Conservation (phyloP, 75 land plant genomes). For the Gnetum montanum region DNA sequence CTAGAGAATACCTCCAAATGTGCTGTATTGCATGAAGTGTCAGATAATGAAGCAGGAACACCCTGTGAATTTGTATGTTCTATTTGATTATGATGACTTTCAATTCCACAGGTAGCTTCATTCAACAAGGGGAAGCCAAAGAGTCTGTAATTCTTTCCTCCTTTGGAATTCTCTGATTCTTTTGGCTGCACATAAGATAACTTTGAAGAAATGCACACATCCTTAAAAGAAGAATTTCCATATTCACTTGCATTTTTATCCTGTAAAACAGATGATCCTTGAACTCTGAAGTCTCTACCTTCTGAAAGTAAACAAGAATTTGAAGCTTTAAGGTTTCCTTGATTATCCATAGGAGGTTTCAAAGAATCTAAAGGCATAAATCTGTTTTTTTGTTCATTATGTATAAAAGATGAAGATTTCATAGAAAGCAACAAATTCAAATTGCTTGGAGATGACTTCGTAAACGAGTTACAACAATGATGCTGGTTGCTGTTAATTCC, state of each 20-base stretch:
- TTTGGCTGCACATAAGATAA: neutral
- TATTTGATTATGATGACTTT: neutral
- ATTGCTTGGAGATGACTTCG: constrained; percentile 3
- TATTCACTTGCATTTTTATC: too few relatives aligned
- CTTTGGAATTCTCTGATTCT: constrained; percentile 1
- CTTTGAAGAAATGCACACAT: neutral
- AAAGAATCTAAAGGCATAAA: neutral
- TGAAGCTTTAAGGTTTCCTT: neutral
- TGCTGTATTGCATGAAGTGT: neutral
- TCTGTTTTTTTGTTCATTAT: neutral
- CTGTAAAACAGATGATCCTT: too few relatives aligned
- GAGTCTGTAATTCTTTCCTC: constrained; percentile 26
- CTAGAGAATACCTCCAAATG: neutral
- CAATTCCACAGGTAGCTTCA: constrained; percentile 2
- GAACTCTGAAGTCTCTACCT: neutral
- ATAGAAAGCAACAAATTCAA: neutral
- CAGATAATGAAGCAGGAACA: constrained; percentile 4
- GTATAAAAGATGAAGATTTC: neutral
- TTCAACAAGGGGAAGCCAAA: constrained; percentile 55
- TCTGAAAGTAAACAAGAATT: constrained; percentile 6
- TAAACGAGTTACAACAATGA: too few relatives aligned
- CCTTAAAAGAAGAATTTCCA: neutral
- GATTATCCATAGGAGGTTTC: constrained; percentile 4
- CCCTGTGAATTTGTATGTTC: constrained; percentile 4
- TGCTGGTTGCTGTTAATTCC: too few relatives aligned